phyloP scores from a whole-genome alignment of 1,284 basidiomycete species.

The Microbotryum lychnidis-dioicae region DNA sequence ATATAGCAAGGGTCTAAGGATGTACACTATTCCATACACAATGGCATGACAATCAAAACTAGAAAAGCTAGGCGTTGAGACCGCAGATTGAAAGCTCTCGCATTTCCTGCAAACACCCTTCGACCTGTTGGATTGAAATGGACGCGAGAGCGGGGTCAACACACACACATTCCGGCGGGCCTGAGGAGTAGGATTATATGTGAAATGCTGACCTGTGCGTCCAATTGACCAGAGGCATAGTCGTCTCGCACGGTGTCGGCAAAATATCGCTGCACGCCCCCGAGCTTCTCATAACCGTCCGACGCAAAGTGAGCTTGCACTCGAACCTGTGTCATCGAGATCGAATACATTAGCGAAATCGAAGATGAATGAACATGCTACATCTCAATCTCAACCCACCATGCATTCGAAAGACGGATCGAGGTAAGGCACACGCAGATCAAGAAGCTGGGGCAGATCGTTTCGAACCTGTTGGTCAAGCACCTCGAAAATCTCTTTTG shows the following conservation, averaged over 20 bases:
- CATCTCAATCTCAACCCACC: conserved; percentile 82
- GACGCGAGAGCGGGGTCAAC: neutral
- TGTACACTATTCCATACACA: neutral
- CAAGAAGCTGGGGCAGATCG: conserved; percentile 86
- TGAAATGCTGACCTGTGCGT: conserved; percentile 61
- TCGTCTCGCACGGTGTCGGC: conserved; percentile 83
- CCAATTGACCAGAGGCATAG: conserved; percentile 91
- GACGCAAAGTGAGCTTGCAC: conserved; percentile 25
- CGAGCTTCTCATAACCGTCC: conserved; percentile 86
- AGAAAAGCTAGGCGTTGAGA: conserved; percentile 20
- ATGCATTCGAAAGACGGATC: conserved; percentile 98
- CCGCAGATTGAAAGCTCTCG: conserved; percentile 73
- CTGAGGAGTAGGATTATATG: conserved; percentile 8
- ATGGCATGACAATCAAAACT: neutral
- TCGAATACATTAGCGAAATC: too few relatives aligned
- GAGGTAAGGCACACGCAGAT: conserved; percentile 92
- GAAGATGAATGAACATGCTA: neutral
- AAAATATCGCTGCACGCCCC: conserved; percentile 94
- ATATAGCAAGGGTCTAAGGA: neutral
- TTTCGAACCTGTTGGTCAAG: conserved; percentile 84
- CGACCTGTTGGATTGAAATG: conserved; percentile 50
- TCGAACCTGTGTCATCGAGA: neutral
- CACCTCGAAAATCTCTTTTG: conserved; percentile 84
- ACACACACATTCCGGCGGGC: neutral
- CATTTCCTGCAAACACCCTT: conserved; percentile 92